Conservation (phyloP, 73 alveolate species). For the Paramecium tetraurelia region DNA sequence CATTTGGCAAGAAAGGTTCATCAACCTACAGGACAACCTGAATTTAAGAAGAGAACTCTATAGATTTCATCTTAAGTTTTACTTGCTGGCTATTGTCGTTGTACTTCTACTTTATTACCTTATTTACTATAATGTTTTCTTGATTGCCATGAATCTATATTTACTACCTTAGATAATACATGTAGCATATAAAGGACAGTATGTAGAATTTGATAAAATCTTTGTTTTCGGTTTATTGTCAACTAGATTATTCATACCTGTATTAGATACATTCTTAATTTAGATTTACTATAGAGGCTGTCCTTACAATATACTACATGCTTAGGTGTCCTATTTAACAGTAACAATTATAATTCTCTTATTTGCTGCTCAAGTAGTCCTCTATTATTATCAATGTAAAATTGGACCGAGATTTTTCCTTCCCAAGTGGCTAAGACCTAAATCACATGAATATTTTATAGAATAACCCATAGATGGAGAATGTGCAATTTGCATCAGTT, state of each 20-base stretch:
- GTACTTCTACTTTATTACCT: neutral
- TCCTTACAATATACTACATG: slow-evolving; percentile 15
- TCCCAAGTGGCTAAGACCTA: slow-evolving; percentile 29
- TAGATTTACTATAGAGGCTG: slow-evolving; percentile 56
- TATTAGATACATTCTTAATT: neutral
- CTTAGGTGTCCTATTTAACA: neutral
- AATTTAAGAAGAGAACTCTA: slow-evolving; percentile 26
- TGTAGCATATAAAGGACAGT: slow-evolving; percentile 30
- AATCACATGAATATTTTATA: neutral
- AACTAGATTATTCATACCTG: slow-evolving; percentile 49
- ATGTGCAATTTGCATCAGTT: slow-evolving; percentile 48
- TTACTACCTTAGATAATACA: slow-evolving; percentile 47
- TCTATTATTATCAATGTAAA: neutral
- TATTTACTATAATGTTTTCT: neutral
- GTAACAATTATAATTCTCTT: neutral
- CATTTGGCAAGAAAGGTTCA: slow-evolving; percentile 51
- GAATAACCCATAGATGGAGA: slow-evolving; percentile 30
- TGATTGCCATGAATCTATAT: neutral
- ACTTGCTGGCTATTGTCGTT: neutral
- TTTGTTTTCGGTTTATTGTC: slow-evolving; percentile 53
- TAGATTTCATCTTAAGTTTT: neutral
- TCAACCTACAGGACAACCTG: neutral
- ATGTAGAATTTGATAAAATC: slow-evolving; percentile 48
- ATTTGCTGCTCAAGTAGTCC: neutral
- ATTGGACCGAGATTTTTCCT: slow-evolving; percentile 31